Conservation (phyloP, 2,329 filamentous ascomycete genomes). For the Fonsecaea pugnacius region DNA sequence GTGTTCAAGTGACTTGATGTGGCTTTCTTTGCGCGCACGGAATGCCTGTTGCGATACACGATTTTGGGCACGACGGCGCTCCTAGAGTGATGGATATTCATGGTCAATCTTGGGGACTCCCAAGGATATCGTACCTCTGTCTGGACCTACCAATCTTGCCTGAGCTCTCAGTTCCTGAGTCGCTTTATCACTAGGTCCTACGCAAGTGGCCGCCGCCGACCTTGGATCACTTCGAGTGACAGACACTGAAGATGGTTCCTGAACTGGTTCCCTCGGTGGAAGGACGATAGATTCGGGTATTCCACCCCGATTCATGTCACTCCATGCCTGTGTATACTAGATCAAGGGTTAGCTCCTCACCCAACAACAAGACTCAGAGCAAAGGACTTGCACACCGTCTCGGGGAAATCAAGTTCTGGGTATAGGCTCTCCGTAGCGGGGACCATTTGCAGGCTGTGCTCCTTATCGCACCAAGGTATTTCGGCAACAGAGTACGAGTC, state of each 20-base stretch:
- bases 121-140: background rate
- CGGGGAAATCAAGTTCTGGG: background rate
- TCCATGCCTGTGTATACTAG: background rate
- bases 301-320: background rate
- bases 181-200: background rate
- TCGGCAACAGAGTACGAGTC: background rate
- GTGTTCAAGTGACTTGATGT: constrained; percentile 78
- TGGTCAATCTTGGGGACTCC: background rate
- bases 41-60: constrained; percentile 88
- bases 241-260: background rate
- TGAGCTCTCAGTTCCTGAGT: background rate
- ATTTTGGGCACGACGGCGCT: constrained; percentile 93
- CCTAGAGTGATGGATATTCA: background rate
- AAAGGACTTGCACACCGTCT: background rate
- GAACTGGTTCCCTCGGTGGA: background rate
- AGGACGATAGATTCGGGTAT: background rate
- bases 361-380: background rate
- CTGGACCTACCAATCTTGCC: background rate
- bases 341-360: background rate
- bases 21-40: constrained; percentile 90
- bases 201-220: background rate
- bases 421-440: background rate
- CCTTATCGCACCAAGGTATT: background rate
- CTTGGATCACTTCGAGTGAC: background rate
- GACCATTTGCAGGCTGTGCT: background rate